Base-by-base conservation (phyloP, 2,329 filamentous ascomycete genomes). In the Aspergillus ochraceoroseus region DNA sequence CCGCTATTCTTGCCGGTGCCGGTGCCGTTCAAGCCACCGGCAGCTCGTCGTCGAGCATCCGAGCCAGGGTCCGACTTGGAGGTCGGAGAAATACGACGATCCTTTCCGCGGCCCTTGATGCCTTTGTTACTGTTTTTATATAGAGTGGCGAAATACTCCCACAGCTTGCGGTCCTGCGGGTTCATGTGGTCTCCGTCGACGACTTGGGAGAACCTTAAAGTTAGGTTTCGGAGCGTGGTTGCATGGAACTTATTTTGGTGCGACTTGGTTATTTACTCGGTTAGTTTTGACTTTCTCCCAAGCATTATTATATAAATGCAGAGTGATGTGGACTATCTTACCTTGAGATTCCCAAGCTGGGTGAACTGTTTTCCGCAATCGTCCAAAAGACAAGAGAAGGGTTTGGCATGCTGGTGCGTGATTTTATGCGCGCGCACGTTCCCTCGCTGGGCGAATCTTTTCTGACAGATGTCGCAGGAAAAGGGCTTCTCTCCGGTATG, bases 71-170 rank as follows among this genome's bases (percentile, higher is more conserved):
- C 49, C 5, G 56, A 50, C 19, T 56, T 58, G 23, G 53, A 52
- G 4, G 54, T 56, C 11, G 56, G 59, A 12, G 63, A 59, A 34
- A 68, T 67, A 5, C 63, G 56, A 13, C 87, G 75, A 53, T 89
- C 85, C 61, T 90, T 92, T 29, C 92, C 92, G 31, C 92, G 81
- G 7, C 92, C 92, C 67, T 95, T 96, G 72, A 96, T 95, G 1
- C 92, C 92, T 65, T 95, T 95, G 75, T 96, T 96, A 68, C 85
- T 89, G 68, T 96, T 94, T 72, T 94, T 95, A 75, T 95, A 95
- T n/a, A 95, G 73, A 0, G 75, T 75, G 3, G 82, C 77, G 59
- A 96, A 92, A 67, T 95, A 94, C 52, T 84, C 78, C 71, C 85
- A 87, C 35, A 95, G 72, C 44, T 87, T 82, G 46, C 78, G 81